Conservation (phyloP, 2,329 filamentous ascomycete species). For the Xylaria sp. region DNA sequence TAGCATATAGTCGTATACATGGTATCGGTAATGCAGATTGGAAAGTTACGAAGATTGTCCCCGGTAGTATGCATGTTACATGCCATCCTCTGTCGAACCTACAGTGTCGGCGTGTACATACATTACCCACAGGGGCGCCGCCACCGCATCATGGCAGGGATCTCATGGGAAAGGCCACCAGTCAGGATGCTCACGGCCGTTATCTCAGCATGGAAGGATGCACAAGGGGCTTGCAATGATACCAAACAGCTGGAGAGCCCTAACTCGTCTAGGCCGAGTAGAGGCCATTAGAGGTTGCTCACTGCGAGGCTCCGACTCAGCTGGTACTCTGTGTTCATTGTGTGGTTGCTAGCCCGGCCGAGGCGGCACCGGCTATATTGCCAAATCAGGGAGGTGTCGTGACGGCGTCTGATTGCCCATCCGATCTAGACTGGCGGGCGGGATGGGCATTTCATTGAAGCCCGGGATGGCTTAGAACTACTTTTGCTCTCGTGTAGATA, state of each 20-base stretch:
- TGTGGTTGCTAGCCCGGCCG: conserved; percentile 20
- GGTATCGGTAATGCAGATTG: too few species aligned
- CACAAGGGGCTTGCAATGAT: conserved; percentile 19
- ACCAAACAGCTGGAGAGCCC: conserved; percentile 22
- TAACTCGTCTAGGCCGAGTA: conserved; percentile 18
- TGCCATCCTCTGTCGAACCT: too few species aligned
- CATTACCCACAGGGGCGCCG: conserved; percentile 30
- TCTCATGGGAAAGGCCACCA: conserved; percentile 24
- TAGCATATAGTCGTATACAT: too few species aligned
- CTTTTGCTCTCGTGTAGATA: not conserved
- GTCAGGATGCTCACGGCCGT: conserved; percentile 26
- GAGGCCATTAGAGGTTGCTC: conserved; percentile 5
- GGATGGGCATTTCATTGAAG: conserved; percentile 11
- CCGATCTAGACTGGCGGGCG: conserved; percentile 25
- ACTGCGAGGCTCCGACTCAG: conserved; percentile 22
- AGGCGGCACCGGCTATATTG: conserved; percentile 30
- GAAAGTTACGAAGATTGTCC: not conserved
- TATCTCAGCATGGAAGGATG: conserved; percentile 23
- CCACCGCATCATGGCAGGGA: conserved; percentile 30
- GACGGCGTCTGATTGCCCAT: conserved; percentile 17
- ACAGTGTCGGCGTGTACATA: too few species aligned
- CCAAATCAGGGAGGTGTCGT: conserved; percentile 28
- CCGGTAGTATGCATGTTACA: too few species aligned
- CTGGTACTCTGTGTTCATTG: conserved; percentile 12
- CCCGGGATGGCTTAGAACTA: conserved; percentile 20